A percentile compares a stretch with the other conserved stretches of the same genome.
phyloP scores from a whole-genome alignment of 257 asterid species.

The Salvia miltiorrhiza region DNA sequence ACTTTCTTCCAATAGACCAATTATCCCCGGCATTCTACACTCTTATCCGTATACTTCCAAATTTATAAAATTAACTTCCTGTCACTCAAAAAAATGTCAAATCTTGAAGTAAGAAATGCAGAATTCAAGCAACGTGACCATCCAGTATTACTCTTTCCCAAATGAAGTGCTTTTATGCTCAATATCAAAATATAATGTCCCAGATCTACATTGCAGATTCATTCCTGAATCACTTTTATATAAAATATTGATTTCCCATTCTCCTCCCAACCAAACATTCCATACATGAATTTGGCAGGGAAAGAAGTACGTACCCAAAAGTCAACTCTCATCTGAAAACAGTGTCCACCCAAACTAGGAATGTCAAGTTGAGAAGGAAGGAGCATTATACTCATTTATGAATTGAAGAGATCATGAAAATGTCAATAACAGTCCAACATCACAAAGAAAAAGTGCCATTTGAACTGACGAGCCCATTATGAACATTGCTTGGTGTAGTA shows the following conservation, averaged over 20 bases:
- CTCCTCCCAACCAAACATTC: not conserved
- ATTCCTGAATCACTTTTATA: not conserved
- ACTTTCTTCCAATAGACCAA: not conserved
- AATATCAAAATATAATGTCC: not conserved
- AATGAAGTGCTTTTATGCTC: not conserved
- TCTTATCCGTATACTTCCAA: not conserved
- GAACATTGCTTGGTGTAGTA: slow-evolving; percentile 9
- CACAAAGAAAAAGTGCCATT: not conserved
- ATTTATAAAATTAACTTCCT: not conserved
- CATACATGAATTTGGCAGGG: no score
- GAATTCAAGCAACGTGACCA: not conserved
- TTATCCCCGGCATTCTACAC: not conserved
- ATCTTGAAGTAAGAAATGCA: not conserved
- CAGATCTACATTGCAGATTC: not conserved
- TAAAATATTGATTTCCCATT: not conserved
- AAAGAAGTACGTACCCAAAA: no score
- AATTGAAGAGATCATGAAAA: not conserved
- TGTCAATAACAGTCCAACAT: not conserved
- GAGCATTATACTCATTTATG: not conserved
- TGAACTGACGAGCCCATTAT: not conserved
- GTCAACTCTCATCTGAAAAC: no score
- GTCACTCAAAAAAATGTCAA: not conserved
- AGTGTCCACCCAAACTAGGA: no score
- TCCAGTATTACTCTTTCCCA: not conserved
- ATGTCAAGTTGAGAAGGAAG: no score